These are phyloP conservation scores for Dendryphion nanum DNA, from an alignment of 2,329 filamentous ascomycete species.

Conservation along the genomic window DNA sequence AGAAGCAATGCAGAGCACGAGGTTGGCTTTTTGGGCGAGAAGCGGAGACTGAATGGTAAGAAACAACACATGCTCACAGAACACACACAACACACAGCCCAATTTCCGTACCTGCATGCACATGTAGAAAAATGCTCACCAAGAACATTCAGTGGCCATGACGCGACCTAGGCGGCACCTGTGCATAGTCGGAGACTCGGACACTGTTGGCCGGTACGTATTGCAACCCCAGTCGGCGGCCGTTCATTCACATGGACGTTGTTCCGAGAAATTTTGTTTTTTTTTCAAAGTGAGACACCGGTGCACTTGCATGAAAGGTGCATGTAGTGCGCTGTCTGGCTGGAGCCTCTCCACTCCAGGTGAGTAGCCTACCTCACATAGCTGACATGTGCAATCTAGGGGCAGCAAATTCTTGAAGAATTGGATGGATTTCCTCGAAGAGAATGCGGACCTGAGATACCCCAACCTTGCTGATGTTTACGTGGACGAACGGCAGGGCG, in stretches of 20 bases:
- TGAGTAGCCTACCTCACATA: not conserved
- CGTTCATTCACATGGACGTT: no score
- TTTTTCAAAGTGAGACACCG: conserved; percentile 3
- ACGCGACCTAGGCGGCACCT: conserved; percentile 89
- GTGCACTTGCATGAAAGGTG: not conserved
- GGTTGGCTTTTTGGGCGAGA: conserved; percentile 91
- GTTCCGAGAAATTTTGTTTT: conserved; percentile 1
- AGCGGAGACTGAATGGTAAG: conserved; percentile 86
- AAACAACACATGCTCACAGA: conserved; percentile 16
- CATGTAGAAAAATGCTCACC: conserved; percentile 9
- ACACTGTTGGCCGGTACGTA: conserved; percentile 83
- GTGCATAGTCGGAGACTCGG: conserved; percentile 88
- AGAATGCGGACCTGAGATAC: conserved; percentile 86
- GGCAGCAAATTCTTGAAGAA: conserved; percentile 80
- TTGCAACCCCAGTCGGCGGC: no score
- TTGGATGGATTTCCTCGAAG: conserved; percentile 91
- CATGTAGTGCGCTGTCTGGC: not conserved
- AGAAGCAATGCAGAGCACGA: conserved; percentile 83
- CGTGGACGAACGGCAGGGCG: conserved; percentile 26
- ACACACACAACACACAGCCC: not conserved
- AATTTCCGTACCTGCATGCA: conserved; percentile 7
- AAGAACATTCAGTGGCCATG: conserved; percentile 75
- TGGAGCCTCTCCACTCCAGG: not conserved
- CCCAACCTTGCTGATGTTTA: conserved; percentile 61
- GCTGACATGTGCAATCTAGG: conserved; percentile 52